A percentile compares a stretch with the other conserved stretches of the same genome.
These are phyloP conservation scores for Polyplosphaeria fusca DNA, from an alignment of 495 filamentous ascomycete genomes.

Conservation along the genomic window DNA sequence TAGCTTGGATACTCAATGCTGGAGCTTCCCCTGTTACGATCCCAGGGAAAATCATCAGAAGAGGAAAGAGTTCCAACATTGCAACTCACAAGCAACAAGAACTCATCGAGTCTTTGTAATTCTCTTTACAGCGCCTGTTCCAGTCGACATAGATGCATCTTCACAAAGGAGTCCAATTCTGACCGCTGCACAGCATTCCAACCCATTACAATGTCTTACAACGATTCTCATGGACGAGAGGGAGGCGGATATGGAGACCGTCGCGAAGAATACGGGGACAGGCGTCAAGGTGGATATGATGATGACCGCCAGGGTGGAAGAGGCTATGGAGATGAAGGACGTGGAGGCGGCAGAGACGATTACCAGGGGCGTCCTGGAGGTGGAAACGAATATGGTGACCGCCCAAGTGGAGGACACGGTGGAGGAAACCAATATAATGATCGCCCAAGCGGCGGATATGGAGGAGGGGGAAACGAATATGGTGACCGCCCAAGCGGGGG, in stretches of 20 bases:
- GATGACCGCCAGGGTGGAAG: constrained; percentile 14
- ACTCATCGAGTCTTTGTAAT: too few relatives aligned
- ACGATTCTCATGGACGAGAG: constrained; percentile 20
- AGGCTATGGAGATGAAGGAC: constrained; percentile 10
- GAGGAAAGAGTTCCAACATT: too few relatives aligned
- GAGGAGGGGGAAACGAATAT: not conserved
- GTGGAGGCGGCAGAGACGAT: not conserved
- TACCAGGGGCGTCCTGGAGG: not conserved
- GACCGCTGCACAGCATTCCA: not conserved
- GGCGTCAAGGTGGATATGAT: constrained; percentile 6
- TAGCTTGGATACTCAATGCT: too few relatives aligned
- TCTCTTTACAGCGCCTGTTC: too few relatives aligned
- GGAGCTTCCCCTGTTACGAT: too few relatives aligned
- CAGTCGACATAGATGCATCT: too few relatives aligned
- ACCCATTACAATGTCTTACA: constrained; percentile 27
- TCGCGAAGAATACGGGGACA: constrained; percentile 2
- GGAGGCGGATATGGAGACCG: constrained; percentile 14
- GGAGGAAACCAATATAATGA: not conserved
- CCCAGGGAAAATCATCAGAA: too few relatives aligned
- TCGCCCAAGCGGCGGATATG: not conserved
- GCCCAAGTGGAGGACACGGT: not conserved
- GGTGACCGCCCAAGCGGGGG: not conserved
- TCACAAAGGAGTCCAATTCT: not conserved
- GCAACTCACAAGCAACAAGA: too few relatives aligned
- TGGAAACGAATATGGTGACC: constrained; percentile 7